Evolutionary conservation across 2,329 filamentous ascomycete genomes (phyloP).

Genomic region (Penicillium sp.): DNA sequence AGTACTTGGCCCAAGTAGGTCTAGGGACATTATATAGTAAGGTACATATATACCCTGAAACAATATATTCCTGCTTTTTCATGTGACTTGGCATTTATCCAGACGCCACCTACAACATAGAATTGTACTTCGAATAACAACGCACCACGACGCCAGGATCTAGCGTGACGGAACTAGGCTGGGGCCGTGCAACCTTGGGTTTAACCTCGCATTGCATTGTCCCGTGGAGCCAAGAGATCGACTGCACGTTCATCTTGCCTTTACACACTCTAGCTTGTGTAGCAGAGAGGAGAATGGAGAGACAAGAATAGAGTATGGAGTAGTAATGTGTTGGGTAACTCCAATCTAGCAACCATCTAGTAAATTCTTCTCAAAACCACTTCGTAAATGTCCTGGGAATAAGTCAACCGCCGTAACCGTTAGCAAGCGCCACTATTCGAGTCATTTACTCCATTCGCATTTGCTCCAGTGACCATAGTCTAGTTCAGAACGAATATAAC

Average conservation of each 20-base stretch:
- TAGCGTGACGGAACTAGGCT: slow-evolving; percentile 5
- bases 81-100: slow-evolving; percentile 3
- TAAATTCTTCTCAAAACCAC: neutral
- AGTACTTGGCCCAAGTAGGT: neutral
- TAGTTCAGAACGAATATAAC: neutral
- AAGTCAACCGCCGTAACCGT: slow-evolving; percentile 4
- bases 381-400: neutral
- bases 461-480: neutral
- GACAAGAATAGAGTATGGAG: neutral
- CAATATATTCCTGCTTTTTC: neutral
- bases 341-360: neutral
- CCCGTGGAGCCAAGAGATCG: slow-evolving; percentile 21
- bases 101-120: neutral
- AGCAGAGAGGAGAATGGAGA: neutral
- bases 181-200: slow-evolving; percentile 19
- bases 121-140: slow-evolving; percentile 9
- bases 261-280: slow-evolving; percentile 6
- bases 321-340: neutral
- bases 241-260: slow-evolving; percentile 23
- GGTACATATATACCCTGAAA: neutral
- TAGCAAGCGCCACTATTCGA: slow-evolving; percentile 3
- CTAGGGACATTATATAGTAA: neutral
- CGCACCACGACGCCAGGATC: slow-evolving; percentile 16
- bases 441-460: neutral
- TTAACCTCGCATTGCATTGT: slow-evolving; percentile 26